phyloP scores from a whole-genome alignment of 345 rosid species.

The Punica granatum region DNA sequence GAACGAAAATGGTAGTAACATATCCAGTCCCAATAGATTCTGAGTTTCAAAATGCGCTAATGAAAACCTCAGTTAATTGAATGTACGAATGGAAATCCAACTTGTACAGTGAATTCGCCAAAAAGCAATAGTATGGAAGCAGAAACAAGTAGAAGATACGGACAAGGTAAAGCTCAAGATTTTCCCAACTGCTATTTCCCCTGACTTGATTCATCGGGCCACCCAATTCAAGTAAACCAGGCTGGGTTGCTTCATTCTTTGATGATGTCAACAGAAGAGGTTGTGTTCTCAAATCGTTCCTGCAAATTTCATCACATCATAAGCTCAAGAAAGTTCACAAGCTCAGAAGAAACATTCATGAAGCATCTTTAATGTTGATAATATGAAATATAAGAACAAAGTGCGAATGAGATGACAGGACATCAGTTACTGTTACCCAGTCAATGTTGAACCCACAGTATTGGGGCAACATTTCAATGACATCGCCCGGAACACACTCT shows the following conservation, averaged over 20 bases:
- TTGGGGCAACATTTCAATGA: slow-evolving; percentile 77
- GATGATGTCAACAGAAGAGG: slow-evolving; percentile 56
- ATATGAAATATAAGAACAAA: background rate
- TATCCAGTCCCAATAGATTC: background rate
- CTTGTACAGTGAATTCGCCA: background rate
- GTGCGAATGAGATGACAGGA: background rate
- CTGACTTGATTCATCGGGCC: slow-evolving; percentile 30
- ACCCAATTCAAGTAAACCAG: slow-evolving; percentile 46
- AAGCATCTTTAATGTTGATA: background rate
- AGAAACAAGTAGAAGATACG: slow-evolving; percentile 26
- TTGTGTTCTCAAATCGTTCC: slow-evolving; percentile 36
- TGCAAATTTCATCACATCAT: slow-evolving; percentile 5
- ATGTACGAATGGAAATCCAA: background rate
- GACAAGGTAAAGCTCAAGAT: slow-evolving; percentile 86
- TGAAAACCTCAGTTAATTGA: background rate
- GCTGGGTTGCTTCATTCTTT: slow-evolving; percentile 40
- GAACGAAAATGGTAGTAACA: background rate
- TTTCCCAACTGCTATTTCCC: slow-evolving; percentile 70
- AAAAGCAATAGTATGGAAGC: slow-evolving; percentile 1
- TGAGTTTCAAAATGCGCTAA: background rate
- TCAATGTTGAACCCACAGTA: slow-evolving; percentile 30
- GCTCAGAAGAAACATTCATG: background rate
- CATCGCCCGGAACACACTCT: slow-evolving; percentile 66
- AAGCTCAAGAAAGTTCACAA: background rate
- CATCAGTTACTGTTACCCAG: slow-evolving; percentile 22